These are phyloP conservation scores for Meyerozyma athensensis DNA, from an alignment of 1,139 yeast genomes.

Conservation along the genomic window DNA sequence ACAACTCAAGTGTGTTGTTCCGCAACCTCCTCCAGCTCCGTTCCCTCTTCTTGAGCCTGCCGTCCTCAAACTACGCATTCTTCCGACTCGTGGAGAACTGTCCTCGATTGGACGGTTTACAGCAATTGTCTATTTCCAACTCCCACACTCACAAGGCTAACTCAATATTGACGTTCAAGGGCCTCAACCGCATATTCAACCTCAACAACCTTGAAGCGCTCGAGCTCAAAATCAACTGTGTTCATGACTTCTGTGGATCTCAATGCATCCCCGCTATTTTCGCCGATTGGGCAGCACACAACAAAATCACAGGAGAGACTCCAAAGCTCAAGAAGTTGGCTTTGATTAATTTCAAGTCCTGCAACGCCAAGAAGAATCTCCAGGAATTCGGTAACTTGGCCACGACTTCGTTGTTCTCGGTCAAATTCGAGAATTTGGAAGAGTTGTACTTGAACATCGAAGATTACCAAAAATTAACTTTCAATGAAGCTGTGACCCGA, in stretches of 20 bases:
- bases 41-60: constrained; percentile 8
- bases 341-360: constrained; percentile 22
- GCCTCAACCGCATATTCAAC: constrained; percentile 15
- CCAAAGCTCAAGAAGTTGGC: constrained; percentile 16
- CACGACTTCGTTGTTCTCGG: constrained; percentile 9
- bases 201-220: constrained; percentile 15
- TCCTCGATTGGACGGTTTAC: constrained; percentile 10
- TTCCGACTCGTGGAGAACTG: constrained; percentile 9
- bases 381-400: constrained; percentile 16
- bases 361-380: constrained; percentile 16
- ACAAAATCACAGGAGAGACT: constrained; percentile 5
- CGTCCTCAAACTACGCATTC: constrained; percentile 15
- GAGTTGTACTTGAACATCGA: constrained; percentile 20
- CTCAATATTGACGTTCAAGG: constrained; percentile 11
- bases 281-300: constrained; percentile 12
- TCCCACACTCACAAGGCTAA: constrained; percentile 18
- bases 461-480: constrained; percentile 17
- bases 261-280: constrained; percentile 21
- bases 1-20: constrained; percentile 1
- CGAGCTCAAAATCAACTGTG: constrained; percentile 23
- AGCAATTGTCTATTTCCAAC: constrained; percentile 16
- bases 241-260: constrained; percentile 16
- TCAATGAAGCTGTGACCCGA: constrained; percentile 1
- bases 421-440: constrained; percentile 13
- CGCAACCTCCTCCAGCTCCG: constrained; percentile 6